Percentiles rank a stretch among this genome's conserved stretches.
Conservation (phyloP, 148 eudicot genomes). For the Nepenthes gracilis region DNA sequence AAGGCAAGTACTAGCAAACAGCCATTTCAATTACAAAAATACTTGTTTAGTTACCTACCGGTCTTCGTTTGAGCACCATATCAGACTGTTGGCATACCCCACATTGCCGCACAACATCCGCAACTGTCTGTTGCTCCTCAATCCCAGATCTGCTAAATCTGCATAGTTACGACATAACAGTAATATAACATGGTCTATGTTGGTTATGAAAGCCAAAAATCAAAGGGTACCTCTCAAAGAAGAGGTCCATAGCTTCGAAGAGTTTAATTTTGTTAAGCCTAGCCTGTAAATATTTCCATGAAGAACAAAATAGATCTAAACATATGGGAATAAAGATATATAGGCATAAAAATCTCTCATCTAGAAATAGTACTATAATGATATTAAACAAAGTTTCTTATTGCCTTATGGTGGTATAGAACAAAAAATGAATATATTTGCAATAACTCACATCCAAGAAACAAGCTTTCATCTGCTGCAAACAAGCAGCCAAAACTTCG, state of each 20-base stretch:
- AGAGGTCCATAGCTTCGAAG: conserved; percentile 78
- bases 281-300: conserved; percentile 39
- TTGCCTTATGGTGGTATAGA: no score
- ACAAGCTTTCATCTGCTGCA: conserved; percentile 82
- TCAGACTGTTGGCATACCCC: conserved; percentile 62
- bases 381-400: no score
- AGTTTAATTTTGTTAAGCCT: conserved; percentile 68
- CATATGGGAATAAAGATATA: not conserved
- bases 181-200: not conserved
- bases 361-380: no score
- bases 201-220: conserved; percentile 5
- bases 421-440: no score
- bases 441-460: conserved; percentile 62
- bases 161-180: conserved; percentile 2
- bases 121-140: conserved; percentile 47
- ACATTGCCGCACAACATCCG: conserved; percentile 61
- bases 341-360: not conserved
- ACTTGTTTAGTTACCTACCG: conserved; percentile 28
- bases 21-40: no score
- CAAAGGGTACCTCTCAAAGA: conserved; percentile 63
- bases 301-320: not conserved
- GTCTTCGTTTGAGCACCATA: conserved; percentile 75
- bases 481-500: conserved; percentile 65
- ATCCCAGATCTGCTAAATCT: conserved; percentile 52
- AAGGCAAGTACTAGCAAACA: no score